Percentiles rank a stretch among this genome's conserved stretches.
Evolutionary conservation across 805 yeast genomes (phyloP).

Genomic region (Candida bentonensis): DNA sequence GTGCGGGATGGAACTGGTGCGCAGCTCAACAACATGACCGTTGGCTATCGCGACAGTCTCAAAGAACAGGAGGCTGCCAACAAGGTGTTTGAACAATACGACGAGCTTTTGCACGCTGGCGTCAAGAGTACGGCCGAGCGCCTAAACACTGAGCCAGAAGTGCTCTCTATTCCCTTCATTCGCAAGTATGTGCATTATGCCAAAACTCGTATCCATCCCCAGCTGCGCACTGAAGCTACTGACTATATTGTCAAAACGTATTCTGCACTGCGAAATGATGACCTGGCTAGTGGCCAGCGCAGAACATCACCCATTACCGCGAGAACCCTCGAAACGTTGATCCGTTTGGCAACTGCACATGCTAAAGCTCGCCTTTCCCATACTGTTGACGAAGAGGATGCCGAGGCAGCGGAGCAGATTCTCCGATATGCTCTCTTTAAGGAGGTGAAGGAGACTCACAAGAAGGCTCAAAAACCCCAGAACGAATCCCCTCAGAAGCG

Average conservation of each 20-base stretch:
- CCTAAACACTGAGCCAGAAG: slow-evolving; percentile 27
- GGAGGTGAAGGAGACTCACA: slow-evolving; percentile 38
- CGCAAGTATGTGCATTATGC: slow-evolving; percentile 91
- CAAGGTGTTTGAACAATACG: slow-evolving; percentile 67
- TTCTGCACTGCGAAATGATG: slow-evolving; percentile 69
- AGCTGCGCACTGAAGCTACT: slow-evolving; percentile 61
- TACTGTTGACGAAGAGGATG: slow-evolving; percentile 62
- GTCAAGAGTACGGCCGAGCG: slow-evolving; percentile 30
- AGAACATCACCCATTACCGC: slow-evolving; percentile 93
- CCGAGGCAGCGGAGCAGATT: slow-evolving; percentile 71
- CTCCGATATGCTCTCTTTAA: slow-evolving; percentile 77
- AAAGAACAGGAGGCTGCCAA: slow-evolving; percentile 33
- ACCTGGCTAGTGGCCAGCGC: slow-evolving; percentile 26
- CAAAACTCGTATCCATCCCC: slow-evolving; percentile 74
- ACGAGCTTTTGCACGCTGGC: slow-evolving; percentile 72
- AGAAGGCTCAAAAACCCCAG: slow-evolving; percentile 19
- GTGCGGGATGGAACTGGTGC: slow-evolving; percentile 48
- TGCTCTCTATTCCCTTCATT: slow-evolving; percentile 69
- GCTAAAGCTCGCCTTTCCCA: slow-evolving; percentile 86
- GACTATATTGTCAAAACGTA: slow-evolving; percentile 70
- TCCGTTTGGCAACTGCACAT: slow-evolving; percentile 91
- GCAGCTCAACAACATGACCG: slow-evolving; percentile 56
- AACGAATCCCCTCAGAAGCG: slow-evolving; percentile 16
- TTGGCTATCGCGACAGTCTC: slow-evolving; percentile 33
- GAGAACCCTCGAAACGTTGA: slow-evolving; percentile 92